phyloP scores from a whole-genome alignment of 176 grass and related monocot species.

The Secale cereale region DNA sequence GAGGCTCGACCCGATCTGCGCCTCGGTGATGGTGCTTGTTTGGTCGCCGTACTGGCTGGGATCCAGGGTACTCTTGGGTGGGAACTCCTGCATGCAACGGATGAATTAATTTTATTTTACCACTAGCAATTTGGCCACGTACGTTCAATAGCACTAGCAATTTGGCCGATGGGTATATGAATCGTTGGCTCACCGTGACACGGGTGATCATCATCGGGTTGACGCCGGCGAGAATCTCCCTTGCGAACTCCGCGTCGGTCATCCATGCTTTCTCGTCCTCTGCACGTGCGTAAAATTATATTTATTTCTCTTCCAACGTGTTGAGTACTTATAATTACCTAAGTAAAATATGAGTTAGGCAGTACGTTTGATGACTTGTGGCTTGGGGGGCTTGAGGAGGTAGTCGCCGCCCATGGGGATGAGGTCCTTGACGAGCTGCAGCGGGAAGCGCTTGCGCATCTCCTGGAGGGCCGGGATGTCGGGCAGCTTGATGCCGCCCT shows the following conservation, averaged over 20 bases:
- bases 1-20: background rate
- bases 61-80: background rate
- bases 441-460: background rate
- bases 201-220: background rate
- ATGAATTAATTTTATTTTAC: conserved; percentile 1
- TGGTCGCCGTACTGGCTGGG: conserved; percentile 1
- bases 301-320: too few relatives aligned
- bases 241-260: background rate
- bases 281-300: background rate
- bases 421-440: background rate
- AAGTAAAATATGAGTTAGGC: background rate
- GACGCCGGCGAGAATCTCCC: conserved; percentile 7
- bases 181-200: background rate
- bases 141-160: background rate
- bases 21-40: background rate
- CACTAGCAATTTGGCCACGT: background rate
- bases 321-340: too few relatives aligned
- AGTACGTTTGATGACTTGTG: background rate
- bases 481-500: conserved; percentile 5
- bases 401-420: background rate
- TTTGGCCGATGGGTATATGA: background rate
- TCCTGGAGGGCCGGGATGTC: background rate
- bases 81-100: background rate
- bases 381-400: background rate
- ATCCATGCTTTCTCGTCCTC: conserved; percentile 1